Evolutionary conservation across 768 basidiomycete genomes (phyloP), one percentile per base, ranked within the genome.

Genomic region (Goffeauzyma gilvescens): DNA sequence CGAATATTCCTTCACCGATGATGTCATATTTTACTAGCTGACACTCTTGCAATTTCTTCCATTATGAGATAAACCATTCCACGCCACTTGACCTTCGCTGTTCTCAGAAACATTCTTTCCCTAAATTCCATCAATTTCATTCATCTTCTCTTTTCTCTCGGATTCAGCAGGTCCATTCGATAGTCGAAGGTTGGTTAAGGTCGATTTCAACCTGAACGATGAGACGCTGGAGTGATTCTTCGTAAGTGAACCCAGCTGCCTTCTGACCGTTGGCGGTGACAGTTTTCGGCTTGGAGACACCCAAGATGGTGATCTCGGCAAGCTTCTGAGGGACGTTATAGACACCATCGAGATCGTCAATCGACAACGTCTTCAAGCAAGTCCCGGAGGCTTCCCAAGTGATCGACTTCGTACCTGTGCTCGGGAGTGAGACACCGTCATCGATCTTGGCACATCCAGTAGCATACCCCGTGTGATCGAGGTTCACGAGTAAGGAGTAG

Each of bases 371-470:
- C 32, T 43, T 43, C 32, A 24, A 6, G 5, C n/a, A 31, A 18
- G n/a, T 43, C 22, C 33, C 22, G 17, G 42, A 27, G 20, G 6
- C 20, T 32, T n/a, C n/a, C n/a, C n/a, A n/a, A n/a, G n/a, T n/a
- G n/a, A n/a, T n/a, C n/a, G n/a, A n/a, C 15, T 15, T 9, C 9
- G 37, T 24, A n/a, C 27, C 18, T 21, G 23, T 38, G 23, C 10
- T 20, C n/a, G 23, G 22, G 21, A 38, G 37, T 13, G 22, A 24
- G 26, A 73, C 67, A 7, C 79, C 81, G 52, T 82, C 81, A 55
- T 82, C 81, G 15, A 82, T 49, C 55, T 76, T 78, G 0, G 75
- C 73, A 21, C 68, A 62, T 1, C 79, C 80, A 32, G 66, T 69
- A 0, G 79, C 78, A 5, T 55, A 44, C 0, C 73, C 72, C 26